phyloP scores from a whole-genome alignment of 2,329 filamentous ascomycete genomes.

The Aureobasidium uvarum region DNA sequence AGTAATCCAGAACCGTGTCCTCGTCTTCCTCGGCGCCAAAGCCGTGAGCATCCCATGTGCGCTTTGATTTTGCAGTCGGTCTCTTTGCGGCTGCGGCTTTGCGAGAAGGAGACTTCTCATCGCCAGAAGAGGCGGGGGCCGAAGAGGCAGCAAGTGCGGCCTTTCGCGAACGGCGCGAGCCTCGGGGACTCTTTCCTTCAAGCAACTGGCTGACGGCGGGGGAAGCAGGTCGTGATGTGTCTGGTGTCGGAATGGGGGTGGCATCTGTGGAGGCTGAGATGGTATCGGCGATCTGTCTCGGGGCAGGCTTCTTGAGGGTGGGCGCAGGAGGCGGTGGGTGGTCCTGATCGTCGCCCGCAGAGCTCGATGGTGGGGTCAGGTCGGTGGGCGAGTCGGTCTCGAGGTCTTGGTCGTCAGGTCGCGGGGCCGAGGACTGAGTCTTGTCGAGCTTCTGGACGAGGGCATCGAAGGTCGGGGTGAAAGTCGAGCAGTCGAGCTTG shows the following conservation, averaged over 20 bases:
- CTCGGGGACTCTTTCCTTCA: constrained; percentile 70
- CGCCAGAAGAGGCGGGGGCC: constrained; percentile 73
- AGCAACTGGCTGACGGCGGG: constrained; percentile 66
- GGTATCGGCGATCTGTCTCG: constrained; percentile 15
- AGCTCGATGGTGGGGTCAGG: constrained; percentile 53
- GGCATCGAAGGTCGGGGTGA: constrained; percentile 92
- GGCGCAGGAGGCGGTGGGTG: constrained; percentile 55
- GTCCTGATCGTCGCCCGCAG: constrained; percentile 49
- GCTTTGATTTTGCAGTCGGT: constrained; percentile 69
- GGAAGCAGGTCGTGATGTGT: constrained; percentile 75
- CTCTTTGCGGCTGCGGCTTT: constrained; percentile 46
- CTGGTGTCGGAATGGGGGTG: constrained; percentile 68
- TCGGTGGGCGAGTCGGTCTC: constrained; percentile 40
- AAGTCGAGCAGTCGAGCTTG: constrained; percentile 71
- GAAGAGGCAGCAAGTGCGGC: constrained; percentile 55
- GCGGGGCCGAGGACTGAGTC: constrained; percentile 43
- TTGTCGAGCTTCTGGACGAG: constrained; percentile 80
- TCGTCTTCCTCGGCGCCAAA: constrained; percentile 79
- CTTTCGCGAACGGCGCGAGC: constrained; percentile 78
- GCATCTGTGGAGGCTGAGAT: constrained; percentile 60
- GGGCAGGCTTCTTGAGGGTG: constrained; percentile 51
- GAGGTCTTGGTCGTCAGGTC: constrained; percentile 27
- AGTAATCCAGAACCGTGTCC: constrained; percentile 82
- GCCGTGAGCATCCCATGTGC: constrained; percentile 91
- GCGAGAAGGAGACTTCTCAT: constrained; percentile 57